Percentiles rank a stretch among this genome's conserved stretches.
These are phyloP conservation scores for Parietaria judaica DNA, from an alignment of 306 rosid species.

Conservation along the genomic window DNA sequence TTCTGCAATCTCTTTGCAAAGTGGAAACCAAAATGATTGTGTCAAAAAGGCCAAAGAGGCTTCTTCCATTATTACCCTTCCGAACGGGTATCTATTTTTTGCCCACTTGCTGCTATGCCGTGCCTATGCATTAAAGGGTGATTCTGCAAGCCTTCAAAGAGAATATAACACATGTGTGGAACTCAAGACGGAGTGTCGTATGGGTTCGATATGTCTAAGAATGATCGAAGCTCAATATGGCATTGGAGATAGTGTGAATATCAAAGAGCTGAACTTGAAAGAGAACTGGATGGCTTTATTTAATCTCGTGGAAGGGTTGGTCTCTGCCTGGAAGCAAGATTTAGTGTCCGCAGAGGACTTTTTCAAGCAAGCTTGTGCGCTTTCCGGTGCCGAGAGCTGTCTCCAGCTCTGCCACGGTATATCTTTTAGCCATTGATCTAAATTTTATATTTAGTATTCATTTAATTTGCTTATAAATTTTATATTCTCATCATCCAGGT, in stretches of 20 bases:
- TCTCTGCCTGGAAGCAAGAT: slow-evolving; percentile 46
- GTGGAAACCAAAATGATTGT: slow-evolving; percentile 45
- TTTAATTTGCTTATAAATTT: slow-evolving; percentile 8
- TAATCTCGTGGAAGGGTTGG: slow-evolving; percentile 54
- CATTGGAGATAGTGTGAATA: slow-evolving; percentile 34
- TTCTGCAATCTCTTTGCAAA: slow-evolving; percentile 77
- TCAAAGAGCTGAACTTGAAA: slow-evolving; percentile 40
- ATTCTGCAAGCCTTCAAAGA: slow-evolving; percentile 39
- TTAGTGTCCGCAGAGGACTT: slow-evolving; percentile 62
- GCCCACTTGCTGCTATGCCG: slow-evolving; percentile 75
- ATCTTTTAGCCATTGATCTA: slow-evolving; percentile 4
- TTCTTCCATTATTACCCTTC: slow-evolving; percentile 46
- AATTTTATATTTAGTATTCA: background rate
- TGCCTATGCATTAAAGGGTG: slow-evolving; percentile 53
- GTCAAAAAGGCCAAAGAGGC: slow-evolving; percentile 61
- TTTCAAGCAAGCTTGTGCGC: slow-evolving; percentile 58
- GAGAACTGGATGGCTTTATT: slow-evolving; percentile 52
- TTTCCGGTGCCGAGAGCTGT: slow-evolving; percentile 58
- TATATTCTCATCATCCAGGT: slow-evolving; percentile 31
- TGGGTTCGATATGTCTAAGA: slow-evolving; percentile 90
- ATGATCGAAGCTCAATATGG: slow-evolving; percentile 45
- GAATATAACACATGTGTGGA: slow-evolving; percentile 64
- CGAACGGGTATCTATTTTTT: slow-evolving; percentile 55
- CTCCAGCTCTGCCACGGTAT: slow-evolving; percentile 73
- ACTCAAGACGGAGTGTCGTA: slow-evolving; percentile 52